Conservation (phyloP, 2,329 filamentous ascomycete species). For the Botrytis pseudocinerea region DNA sequence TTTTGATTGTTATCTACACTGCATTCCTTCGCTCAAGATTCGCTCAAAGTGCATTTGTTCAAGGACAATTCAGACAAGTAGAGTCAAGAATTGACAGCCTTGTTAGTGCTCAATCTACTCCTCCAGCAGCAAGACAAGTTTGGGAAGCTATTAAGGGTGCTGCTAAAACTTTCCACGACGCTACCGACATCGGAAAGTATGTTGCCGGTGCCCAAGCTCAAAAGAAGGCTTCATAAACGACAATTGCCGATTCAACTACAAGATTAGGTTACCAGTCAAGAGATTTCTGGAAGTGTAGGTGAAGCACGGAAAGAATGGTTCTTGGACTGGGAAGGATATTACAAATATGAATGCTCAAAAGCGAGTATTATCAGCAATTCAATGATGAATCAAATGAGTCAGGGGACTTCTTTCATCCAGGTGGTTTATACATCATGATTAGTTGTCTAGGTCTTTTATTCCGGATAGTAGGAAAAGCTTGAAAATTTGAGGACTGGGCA, state of each 20-base stretch:
- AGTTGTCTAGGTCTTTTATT: background rate
- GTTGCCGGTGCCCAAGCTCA: conserved; percentile 54
- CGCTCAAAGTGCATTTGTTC: conserved; percentile 90
- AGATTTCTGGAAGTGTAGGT: conserved; percentile 14
- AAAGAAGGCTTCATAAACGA: conserved; percentile 55
- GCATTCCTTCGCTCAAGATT: conserved; percentile 89
- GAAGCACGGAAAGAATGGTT: conserved; percentile 8
- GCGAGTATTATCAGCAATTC: background rate
- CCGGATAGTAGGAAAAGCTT: background rate
- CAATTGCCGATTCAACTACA: background rate
- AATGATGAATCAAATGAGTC: background rate
- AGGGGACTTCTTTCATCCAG: background rate
- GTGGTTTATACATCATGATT: conserved; percentile 14
- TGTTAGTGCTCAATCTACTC: conserved; percentile 82
- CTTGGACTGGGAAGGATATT: background rate
- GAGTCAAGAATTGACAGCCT: conserved; percentile 77
- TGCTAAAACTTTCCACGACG: conserved; percentile 72
- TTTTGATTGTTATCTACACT: conserved; percentile 82
- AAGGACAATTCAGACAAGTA: conserved; percentile 72
- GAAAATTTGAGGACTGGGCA: background rate
- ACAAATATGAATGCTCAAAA: conserved; percentile 6
- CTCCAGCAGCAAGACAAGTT: conserved; percentile 72
- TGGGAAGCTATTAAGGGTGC: conserved; percentile 79
- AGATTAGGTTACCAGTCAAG: background rate
- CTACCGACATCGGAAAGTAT: conserved; percentile 78